Conservation (phyloP, 805 yeast genomes). For the Wickerhamomyces ciferrii region DNA sequence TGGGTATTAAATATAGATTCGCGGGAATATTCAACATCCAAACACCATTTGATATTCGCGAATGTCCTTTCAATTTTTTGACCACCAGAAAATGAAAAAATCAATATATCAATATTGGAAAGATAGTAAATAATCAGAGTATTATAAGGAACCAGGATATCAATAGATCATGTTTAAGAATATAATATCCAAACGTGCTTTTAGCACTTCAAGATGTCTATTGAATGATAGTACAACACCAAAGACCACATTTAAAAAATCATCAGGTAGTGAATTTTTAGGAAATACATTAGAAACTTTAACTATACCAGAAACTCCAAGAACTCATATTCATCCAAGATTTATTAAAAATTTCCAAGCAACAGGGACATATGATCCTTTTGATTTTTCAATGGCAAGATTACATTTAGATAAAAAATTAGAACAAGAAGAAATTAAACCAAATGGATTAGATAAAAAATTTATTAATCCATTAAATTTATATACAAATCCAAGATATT, state of each 20-base stretch:
- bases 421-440: slow-evolving; percentile 18
- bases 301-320: slow-evolving; percentile 11
- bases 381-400: slow-evolving; percentile 66
- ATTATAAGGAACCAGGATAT: too few species aligned
- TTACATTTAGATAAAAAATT: slow-evolving; percentile 42
- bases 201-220: not conserved
- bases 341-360: slow-evolving; percentile 43
- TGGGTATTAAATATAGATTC: too few species aligned
- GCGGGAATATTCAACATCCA: too few species aligned
- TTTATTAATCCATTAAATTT: slow-evolving; percentile 65
- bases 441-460: slow-evolving; percentile 32
- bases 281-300: not conserved
- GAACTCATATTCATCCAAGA: slow-evolving; percentile 25
- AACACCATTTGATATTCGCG: too few species aligned
- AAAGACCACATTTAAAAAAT: not conserved
- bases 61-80: too few species aligned
- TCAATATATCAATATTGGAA: too few species aligned
- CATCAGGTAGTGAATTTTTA: not conserved
- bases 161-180: not conserved
- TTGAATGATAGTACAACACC: not conserved
- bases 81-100: too few species aligned
- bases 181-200: not conserved
- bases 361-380: slow-evolving; percentile 69
- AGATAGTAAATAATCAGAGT: too few species aligned
- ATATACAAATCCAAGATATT: slow-evolving; percentile 65